phyloP scores from a whole-genome alignment of 202 grass and related monocot species.

The Panicum virgatum region DNA sequence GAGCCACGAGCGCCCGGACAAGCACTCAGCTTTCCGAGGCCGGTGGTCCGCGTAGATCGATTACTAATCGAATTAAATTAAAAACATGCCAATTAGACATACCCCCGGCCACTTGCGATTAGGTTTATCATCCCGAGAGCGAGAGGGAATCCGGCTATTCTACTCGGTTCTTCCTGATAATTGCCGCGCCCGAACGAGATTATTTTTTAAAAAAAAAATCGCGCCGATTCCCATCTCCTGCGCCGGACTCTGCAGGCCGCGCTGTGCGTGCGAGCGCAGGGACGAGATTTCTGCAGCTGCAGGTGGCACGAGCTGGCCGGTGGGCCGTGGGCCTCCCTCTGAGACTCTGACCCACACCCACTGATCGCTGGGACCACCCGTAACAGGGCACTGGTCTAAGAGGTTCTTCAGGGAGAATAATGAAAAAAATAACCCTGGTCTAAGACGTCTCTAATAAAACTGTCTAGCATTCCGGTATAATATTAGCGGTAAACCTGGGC shows the following conservation, averaged over 20 bases:
- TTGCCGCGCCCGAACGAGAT: neutral
- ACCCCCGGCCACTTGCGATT: neutral
- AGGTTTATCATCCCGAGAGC: conserved; percentile 58
- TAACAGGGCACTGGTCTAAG: neutral
- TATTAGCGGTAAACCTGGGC: neutral
- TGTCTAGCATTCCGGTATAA: neutral
- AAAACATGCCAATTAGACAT: neutral
- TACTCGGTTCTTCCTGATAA: conserved; percentile 17
- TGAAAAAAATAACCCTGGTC: neutral
- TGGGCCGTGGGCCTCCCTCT: neutral
- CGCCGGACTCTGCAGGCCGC: neutral
- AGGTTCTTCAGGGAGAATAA: neutral
- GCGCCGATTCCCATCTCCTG: conserved; percentile 13
- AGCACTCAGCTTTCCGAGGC: conserved; percentile 46
- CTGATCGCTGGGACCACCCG: conserved; percentile 8
- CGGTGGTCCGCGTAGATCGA: neutral
- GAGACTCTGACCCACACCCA: neutral
- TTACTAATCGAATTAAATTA: neutral
- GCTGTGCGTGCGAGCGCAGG: conserved; percentile 11
- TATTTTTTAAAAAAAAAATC: neutral
- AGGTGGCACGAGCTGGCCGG: conserved; percentile 15
- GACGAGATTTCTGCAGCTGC: neutral
- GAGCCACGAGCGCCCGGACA: conserved; percentile 37
- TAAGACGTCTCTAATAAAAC: neutral
- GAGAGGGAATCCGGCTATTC: conserved; percentile 29